phyloP scores from a whole-genome alignment of 352 stramenopile genomes.

The Globisporangium cystogenes region DNA sequence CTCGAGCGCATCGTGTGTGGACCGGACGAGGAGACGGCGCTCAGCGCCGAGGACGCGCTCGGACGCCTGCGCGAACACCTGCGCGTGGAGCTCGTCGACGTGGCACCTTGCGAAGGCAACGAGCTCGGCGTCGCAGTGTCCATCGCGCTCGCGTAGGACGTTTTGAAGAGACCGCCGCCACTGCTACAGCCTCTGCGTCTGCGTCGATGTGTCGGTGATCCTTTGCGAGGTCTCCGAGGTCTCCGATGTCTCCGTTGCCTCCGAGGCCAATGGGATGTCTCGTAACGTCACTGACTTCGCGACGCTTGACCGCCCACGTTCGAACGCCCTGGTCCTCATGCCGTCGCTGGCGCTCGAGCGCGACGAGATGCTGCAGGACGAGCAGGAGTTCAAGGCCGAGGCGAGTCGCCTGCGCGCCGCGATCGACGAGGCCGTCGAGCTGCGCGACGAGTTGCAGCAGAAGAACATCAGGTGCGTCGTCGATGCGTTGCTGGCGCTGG shows the following conservation, averaged over 20 bases:
- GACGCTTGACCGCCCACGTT: no score
- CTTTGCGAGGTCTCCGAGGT: no score
- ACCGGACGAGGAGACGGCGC: not conserved
- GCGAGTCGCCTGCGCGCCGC: conserved; percentile 32
- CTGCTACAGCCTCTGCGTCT: no score
- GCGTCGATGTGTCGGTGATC: no score
- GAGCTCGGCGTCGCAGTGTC: not conserved
- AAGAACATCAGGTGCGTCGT: conserved; percentile 55
- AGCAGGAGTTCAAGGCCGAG: conserved; percentile 40
- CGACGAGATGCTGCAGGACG: conserved; percentile 22
- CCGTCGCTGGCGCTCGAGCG: not conserved
- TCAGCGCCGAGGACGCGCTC: conserved; percentile 3
- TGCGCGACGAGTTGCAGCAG: conserved; percentile 64
- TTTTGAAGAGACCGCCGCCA: not conserved
- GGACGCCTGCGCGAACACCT: conserved; percentile 2
- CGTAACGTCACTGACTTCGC: no score
- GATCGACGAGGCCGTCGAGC: conserved; percentile 47
- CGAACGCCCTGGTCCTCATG: not conserved
- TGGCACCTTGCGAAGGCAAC: not conserved
- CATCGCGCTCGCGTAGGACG: not conserved
- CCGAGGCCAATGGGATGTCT: no score
- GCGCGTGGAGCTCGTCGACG: conserved; percentile 5
- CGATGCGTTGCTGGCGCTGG: no score
- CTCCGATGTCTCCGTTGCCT: no score
- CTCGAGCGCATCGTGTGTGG: not conserved